Evolutionary conservation across 805 yeast genomes (phyloP).

Genomic region (Monosporozyma servazzii): DNA sequence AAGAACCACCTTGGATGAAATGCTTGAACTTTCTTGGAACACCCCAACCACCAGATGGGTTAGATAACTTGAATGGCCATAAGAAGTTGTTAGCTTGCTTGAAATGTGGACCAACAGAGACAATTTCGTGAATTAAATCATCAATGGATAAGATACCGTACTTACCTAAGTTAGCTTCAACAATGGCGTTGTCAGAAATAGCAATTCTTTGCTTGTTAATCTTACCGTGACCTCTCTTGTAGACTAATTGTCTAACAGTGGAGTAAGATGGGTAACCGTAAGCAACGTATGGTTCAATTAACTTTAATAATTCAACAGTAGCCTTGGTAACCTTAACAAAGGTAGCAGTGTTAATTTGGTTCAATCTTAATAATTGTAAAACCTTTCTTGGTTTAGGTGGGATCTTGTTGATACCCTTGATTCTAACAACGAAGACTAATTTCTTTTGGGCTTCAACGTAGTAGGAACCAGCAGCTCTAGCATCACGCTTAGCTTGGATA

Average conservation of each 20-base stretch:
- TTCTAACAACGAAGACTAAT: constrained; percentile 92
- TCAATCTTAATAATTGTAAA: constrained; percentile 84
- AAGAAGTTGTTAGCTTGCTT: constrained; percentile 97
- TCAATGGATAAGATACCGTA: constrained; percentile 88
- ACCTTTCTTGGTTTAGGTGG: constrained; percentile 99
- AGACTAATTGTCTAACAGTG: constrained; percentile 83
- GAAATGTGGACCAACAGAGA: constrained; percentile 97
- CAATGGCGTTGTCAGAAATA: constrained; percentile 76
- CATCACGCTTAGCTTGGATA: constrained; percentile 82
- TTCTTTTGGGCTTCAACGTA: constrained; percentile 92
- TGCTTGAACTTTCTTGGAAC: constrained; percentile 93
- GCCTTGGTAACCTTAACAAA: constrained; percentile 95
- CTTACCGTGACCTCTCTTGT: constrained; percentile 98
- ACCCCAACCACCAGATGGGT: constrained; percentile 98
- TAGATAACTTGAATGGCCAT: constrained; percentile 96
- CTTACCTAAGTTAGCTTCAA: constrained; percentile 83
- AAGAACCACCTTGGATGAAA: constrained; percentile 96
- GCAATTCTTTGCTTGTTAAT: constrained; percentile 92
- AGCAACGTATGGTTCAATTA: constrained; percentile 94
- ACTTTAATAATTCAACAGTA: constrained; percentile 81
- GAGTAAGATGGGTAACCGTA: constrained; percentile 95
- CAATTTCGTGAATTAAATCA: constrained; percentile 92
- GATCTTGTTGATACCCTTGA: constrained; percentile 98
- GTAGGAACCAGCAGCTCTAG: constrained; percentile 89
- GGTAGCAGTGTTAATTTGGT: constrained; percentile 91